Conservation (phyloP, 371 early-diverging fungal genomes). For the Circinella minor region DNA sequence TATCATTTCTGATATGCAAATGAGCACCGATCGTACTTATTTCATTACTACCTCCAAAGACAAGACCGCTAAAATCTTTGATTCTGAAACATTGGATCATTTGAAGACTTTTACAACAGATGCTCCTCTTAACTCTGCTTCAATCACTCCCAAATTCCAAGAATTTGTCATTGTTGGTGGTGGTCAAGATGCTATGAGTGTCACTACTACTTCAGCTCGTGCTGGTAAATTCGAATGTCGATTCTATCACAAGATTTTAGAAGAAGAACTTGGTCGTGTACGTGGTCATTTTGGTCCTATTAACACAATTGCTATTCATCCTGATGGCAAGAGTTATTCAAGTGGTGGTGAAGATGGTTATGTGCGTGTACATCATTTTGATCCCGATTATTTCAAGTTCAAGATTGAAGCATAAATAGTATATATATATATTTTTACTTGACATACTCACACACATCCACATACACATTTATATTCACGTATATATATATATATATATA, state of each 20-base stretch:
- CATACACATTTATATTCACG: not conserved
- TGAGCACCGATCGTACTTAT: constrained; percentile 91
- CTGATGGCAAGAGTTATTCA: constrained; percentile 93
- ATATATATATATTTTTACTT: too few species aligned
- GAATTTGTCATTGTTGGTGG: constrained; percentile 84
- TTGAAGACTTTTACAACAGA: constrained; percentile 91
- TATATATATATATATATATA: not conserved
- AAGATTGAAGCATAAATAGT: constrained; percentile 62
- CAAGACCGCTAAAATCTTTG: constrained; percentile 91
- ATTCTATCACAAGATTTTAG: constrained; percentile 98
- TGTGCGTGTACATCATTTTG: constrained; percentile 96
- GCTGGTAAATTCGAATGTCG: constrained; percentile 98
- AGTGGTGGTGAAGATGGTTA: constrained; percentile 99
- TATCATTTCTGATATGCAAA: constrained; percentile 93
- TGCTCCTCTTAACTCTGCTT: constrained; percentile 96
- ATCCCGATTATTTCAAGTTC: constrained; percentile 95
- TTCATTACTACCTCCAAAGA: constrained; percentile 98
- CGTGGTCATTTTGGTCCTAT: constrained; percentile 99
- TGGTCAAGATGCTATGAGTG: constrained; percentile 87
- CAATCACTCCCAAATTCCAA: constrained; percentile 86
- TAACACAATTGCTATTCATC: constrained; percentile 98
- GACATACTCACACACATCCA: not conserved
- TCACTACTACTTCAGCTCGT: constrained; percentile 95
- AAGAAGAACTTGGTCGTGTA: constrained; percentile 97
- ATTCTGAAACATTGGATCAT: constrained; percentile 80